Evolutionary conservation across 495 filamentous ascomycete species (phyloP).

Genomic region (Hyaloscypha variabilis): DNA sequence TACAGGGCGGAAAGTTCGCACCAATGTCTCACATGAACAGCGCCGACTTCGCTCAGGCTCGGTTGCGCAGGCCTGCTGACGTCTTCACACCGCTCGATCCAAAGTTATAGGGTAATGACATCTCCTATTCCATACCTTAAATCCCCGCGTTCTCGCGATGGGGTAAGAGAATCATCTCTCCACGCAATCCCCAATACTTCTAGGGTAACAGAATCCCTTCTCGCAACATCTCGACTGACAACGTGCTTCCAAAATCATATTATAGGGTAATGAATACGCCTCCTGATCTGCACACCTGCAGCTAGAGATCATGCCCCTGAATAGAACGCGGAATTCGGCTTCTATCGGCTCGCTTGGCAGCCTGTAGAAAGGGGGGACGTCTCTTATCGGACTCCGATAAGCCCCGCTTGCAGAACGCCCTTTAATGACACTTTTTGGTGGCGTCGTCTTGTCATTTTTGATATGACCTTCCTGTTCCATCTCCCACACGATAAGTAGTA

Average conservation of each 20-base stretch:
- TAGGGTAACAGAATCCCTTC: neutral
- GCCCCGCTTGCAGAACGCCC: neutral
- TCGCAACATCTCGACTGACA: neutral
- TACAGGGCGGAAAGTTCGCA: too few species aligned
- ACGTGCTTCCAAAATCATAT: neutral
- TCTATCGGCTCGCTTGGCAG: neutral
- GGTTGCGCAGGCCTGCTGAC: too few species aligned
- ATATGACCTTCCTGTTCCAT: neutral
- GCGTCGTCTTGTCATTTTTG: neutral
- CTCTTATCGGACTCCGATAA: neutral
- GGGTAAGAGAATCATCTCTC: conserved; percentile 1
- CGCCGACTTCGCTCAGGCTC: too few species aligned
- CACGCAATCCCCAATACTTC: too few species aligned
- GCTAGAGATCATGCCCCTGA: neutral
- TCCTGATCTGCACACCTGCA: neutral
- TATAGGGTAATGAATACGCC: neutral
- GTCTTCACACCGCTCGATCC: neutral
- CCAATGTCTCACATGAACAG: too few species aligned
- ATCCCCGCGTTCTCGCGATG: neutral
- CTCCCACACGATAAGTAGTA: neutral
- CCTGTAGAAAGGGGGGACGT: neutral
- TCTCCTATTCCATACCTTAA: neutral
- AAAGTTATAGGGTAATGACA: neutral
- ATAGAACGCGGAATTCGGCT: neutral
- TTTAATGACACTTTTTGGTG: neutral